Evolutionary conservation across 306 rosid genomes (phyloP).

Genomic region (Castanea mollissima): DNA sequence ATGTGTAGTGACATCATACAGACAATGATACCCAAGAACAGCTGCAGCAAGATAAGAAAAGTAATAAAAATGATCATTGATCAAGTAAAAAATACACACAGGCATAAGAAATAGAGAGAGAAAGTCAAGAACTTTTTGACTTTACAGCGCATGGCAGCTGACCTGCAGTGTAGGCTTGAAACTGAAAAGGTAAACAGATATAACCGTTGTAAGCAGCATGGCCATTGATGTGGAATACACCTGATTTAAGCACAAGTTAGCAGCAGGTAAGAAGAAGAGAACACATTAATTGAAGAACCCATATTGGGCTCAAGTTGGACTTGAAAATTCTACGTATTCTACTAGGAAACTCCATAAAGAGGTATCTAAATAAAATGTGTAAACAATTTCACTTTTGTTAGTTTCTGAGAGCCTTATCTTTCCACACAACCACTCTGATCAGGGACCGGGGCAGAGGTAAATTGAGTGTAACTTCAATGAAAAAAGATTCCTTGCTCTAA

Average conservation of each 20-base stretch:
- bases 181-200: conserved; percentile 73
- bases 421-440: background rate
- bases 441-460: background rate
- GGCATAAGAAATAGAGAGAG: background rate
- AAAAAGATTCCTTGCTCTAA: background rate
- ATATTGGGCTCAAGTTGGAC: background rate
- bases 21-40: conserved; percentile 78
- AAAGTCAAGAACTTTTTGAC: background rate
- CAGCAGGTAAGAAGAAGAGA: background rate
- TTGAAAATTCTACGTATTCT: background rate
- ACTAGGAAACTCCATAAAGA: background rate
- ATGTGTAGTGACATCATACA: conserved; percentile 96
- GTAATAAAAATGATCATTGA: background rate
- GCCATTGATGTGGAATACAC: conserved; percentile 98
- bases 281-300: background rate
- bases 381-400: background rate
- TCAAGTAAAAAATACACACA: background rate
- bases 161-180: conserved; percentile 93
- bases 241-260: conserved; percentile 26
- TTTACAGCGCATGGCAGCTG: background rate
- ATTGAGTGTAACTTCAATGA: background rate
- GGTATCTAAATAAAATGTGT: background rate
- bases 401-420: background rate
- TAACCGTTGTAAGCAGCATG: conserved; percentile 79
- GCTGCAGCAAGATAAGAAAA: conserved; percentile 48